phyloP scores from a whole-genome alignment of 768 basidiomycete genomes.

The Amylocystis lapponica region DNA sequence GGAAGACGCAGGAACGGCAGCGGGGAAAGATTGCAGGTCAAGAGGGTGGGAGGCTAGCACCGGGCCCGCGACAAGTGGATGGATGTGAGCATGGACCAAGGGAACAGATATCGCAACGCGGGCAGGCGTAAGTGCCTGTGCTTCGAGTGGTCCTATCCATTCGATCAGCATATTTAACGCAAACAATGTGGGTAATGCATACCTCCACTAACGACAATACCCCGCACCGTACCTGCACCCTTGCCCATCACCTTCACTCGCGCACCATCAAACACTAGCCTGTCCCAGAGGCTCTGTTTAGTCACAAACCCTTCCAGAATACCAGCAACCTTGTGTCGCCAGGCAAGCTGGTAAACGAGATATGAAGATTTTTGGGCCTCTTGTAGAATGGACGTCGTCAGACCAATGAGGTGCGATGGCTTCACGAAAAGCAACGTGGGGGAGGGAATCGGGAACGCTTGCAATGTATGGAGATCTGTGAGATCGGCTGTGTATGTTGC shows the following conservation, averaged over 20 bases:
- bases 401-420: constrained; percentile 52
- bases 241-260: constrained; percentile 56
- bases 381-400: constrained; percentile 48
- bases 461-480: constrained; percentile 42
- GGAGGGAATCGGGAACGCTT: constrained; percentile 54
- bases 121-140: constrained; percentile 49
- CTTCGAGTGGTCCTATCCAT: constrained; percentile 42
- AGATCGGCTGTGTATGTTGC: constrained; percentile 13
- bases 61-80: constrained; percentile 66
- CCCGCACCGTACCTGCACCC: constrained; percentile 55
- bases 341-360: constrained; percentile 55
- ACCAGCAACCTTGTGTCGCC: constrained; percentile 71
- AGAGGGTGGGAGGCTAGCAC: constrained; percentile 78
- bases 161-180: neutral
- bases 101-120: constrained; percentile 77
- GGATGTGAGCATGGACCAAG: constrained; percentile 56
- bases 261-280: constrained; percentile 65
- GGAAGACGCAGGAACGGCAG: constrained; percentile 3
- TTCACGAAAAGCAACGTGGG: constrained; percentile 78
- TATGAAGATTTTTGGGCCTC: constrained; percentile 45
- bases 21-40: constrained; percentile 73
- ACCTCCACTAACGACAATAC: constrained; percentile 73
- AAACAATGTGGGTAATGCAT: constrained; percentile 12
- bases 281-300: constrained; percentile 82
- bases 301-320: constrained; percentile 70